phyloP scores from a whole-genome alignment of 805 yeast genomes.

The Lipomyces spencermartinsiae region DNA sequence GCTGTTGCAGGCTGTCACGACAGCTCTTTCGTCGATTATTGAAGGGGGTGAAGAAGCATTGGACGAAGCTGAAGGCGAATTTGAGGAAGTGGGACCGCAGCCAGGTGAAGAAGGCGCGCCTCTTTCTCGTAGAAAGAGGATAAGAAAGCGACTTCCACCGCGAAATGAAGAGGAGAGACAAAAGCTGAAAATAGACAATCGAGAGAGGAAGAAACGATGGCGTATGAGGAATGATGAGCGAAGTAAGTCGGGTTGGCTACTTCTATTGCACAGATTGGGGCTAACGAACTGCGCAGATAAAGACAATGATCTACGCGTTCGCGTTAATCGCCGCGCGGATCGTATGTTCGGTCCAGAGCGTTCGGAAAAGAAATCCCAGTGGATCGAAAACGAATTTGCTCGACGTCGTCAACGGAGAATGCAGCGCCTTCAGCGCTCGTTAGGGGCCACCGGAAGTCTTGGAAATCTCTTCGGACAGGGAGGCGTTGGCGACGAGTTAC shows the following conservation, averaged over 20 bases:
- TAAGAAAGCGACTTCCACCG: conserved; percentile 14
- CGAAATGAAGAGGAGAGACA: conserved; percentile 54
- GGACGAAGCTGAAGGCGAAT: conserved; percentile 16
- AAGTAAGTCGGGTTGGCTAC: conserved; percentile 43
- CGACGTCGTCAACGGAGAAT: conserved; percentile 67
- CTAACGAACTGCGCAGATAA: conserved; percentile 51
- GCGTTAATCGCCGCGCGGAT: conserved; percentile 77
- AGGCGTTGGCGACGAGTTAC: conserved; percentile 39
- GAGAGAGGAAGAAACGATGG: conserved; percentile 84
- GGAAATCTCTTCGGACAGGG: conserved; percentile 28
- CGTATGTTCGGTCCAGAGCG: conserved; percentile 67
- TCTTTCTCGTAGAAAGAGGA: conserved; percentile 10
- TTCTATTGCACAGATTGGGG: neutral
- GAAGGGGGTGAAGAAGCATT: conserved; percentile 22
- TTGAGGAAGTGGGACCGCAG: neutral
- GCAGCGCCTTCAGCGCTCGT: conserved; percentile 46
- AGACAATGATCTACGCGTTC: conserved; percentile 82
- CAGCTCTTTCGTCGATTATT: conserved; percentile 28
- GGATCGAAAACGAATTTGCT: conserved; percentile 79
- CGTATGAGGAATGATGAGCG: conserved; percentile 78
- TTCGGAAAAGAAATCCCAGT: conserved; percentile 58
- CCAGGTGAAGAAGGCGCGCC: conserved; percentile 10
- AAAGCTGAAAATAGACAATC: conserved; percentile 66
- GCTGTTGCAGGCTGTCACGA: conserved; percentile 34
- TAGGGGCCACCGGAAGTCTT: conserved; percentile 15